phyloP scores from a whole-genome alignment of 495 filamentous ascomycete species.

The Poronia punctata region DNA sequence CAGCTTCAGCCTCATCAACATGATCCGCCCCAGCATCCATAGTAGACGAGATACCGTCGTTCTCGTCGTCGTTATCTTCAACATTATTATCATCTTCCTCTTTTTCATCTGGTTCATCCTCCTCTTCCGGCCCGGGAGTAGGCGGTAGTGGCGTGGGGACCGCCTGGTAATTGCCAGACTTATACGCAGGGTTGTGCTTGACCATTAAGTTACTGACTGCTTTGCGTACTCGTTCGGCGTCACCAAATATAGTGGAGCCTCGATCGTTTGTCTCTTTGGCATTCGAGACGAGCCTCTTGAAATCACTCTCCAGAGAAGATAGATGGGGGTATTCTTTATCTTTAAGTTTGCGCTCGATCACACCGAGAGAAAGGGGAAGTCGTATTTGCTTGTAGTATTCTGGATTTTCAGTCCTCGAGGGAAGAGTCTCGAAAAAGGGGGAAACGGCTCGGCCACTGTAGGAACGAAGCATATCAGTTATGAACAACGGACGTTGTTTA shows the following conservation, averaged over 20 bases:
- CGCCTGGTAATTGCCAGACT: slow-evolving; percentile 50
- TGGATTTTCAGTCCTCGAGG: slow-evolving; percentile 53
- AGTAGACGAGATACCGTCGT: too few relatives aligned
- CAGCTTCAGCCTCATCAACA: slow-evolving; percentile 16
- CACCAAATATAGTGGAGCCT: slow-evolving; percentile 56
- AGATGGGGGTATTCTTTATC: slow-evolving; percentile 55
- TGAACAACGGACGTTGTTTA: slow-evolving; percentile 3
- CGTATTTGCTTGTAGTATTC: slow-evolving; percentile 68
- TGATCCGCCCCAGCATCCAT: not conserved
- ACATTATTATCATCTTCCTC: slow-evolving; percentile 24
- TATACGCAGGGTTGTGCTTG: slow-evolving; percentile 67
- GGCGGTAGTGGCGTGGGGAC: slow-evolving; percentile 57
- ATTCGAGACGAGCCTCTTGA: slow-evolving; percentile 71
- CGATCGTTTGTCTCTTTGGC: slow-evolving; percentile 67
- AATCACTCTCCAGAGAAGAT: slow-evolving; percentile 59
- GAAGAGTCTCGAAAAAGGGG: slow-evolving; percentile 62
- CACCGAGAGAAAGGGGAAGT: slow-evolving; percentile 68
- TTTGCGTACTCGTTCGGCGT: slow-evolving; percentile 71
- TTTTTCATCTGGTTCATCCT: slow-evolving; percentile 19
- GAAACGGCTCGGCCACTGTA: slow-evolving; percentile 60
- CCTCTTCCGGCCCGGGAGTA: slow-evolving; percentile 26
- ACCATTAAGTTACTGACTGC: slow-evolving; percentile 68
- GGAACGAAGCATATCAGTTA: slow-evolving; percentile 11
- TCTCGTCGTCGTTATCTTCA: not conserved
- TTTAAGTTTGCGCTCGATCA: slow-evolving; percentile 63